Base-by-base conservation (phyloP, 371 early-diverging fungal genomes). In the Fennellomyces sp. region DNA sequence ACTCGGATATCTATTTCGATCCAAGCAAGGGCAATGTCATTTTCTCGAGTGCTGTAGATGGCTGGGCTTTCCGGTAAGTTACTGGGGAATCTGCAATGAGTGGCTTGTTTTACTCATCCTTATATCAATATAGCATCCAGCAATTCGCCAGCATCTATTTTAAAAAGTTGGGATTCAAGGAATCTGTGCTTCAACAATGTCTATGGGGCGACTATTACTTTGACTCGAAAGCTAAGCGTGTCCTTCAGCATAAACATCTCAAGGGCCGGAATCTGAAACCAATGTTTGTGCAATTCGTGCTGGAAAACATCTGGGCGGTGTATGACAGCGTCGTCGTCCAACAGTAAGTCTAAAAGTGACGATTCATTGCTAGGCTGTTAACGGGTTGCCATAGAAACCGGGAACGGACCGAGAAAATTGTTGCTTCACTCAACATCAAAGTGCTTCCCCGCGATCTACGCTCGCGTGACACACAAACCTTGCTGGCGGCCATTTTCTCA, bases 201-300 rank as follows among this genome's bases (percentile, higher is more conserved):
- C 77, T 99, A 45, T 99, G 99, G 99, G 99, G 99, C 8, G 93
- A 98, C 63, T 96, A 85, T 72, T 98, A 94, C 70, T 84, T 97
- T 66, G 98, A 98, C 63, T 89, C 95, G 26, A 97, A 97, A 70
- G 87, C 91, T 19, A 97, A 95, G 60, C 88, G 93, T 5, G 91
- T 98, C 1, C 73, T 98, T 47, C 85, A 85, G 3, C 89, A 90
- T 41, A 95, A 93, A 67, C 93, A 91, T 45, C 68, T 92, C 26
- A 92, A 93, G 54, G 94, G 95, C 3, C 80, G 93, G 31, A 65
- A 78, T 2, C 65, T 94, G 61, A 95, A 95, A 65, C 97, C 98
- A 0, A 81, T 98, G 83, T 97, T 97, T 78, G 97, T 97, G 25
- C 98, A 98, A 70, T 88, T 99, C 52, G 91, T 94, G 7, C 73